Evolutionary conservation across 169 alveolate genomes (phyloP).

Genomic region (Plasmodium gonderi): DNA sequence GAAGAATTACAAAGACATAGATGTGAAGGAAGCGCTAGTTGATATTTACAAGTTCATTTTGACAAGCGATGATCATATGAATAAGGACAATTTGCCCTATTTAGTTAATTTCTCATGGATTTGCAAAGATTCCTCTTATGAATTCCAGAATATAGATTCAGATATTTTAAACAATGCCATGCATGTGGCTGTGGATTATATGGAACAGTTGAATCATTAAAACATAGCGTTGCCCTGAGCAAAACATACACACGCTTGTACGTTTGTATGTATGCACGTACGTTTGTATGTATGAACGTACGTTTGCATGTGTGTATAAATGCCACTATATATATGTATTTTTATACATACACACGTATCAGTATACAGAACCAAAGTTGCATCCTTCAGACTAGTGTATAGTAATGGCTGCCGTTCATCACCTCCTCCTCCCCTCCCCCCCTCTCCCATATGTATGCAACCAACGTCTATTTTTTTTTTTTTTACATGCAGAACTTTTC

Average conservation of each 20-base stretch:
- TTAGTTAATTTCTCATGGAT: constrained; percentile 50
- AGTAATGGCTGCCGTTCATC: too few relatives aligned
- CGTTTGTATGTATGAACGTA: not conserved
- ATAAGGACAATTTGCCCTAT: constrained; percentile 39
- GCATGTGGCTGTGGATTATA: constrained; percentile 27
- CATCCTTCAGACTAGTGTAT: too few relatives aligned
- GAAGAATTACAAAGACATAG: constrained; percentile 68
- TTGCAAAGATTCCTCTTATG: constrained; percentile 50
- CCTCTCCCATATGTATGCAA: too few relatives aligned
- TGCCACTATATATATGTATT: not conserved
- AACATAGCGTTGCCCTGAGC: not conserved
- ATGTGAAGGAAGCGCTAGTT: constrained; percentile 74
- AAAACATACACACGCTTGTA: not conserved
- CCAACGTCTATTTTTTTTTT: too few relatives aligned
- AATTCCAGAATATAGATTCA: constrained; percentile 12
- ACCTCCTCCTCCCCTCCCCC: too few relatives aligned
- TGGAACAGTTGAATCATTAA: constrained; percentile 29
- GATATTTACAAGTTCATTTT: constrained; percentile 49
- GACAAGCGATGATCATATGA: constrained; percentile 56
- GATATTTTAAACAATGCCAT: constrained; percentile 9
- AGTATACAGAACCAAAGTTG: too few relatives aligned
- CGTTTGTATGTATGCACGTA: not conserved
- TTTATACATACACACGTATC: not conserved
- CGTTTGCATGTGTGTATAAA: too few relatives aligned
- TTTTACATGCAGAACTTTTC: too few relatives aligned